These are phyloP conservation scores for Phylloporus arenicola DNA, from an alignment of 768 basidiomycete genomes.

Conservation along the genomic window DNA sequence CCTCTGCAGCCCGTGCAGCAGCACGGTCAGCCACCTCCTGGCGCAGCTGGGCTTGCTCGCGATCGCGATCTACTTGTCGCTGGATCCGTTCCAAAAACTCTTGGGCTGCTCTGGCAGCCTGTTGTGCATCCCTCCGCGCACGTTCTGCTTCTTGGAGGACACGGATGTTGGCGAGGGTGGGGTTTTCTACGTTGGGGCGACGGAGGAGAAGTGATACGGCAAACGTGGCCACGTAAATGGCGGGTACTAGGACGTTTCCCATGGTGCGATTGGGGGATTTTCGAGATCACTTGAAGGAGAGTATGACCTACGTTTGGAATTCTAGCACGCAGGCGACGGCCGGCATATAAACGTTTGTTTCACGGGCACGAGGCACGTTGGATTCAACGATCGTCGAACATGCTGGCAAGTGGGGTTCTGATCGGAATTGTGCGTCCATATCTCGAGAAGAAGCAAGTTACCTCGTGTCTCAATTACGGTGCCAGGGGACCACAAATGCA, in stretches of 20 bases:
- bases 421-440: background rate
- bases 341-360: background rate
- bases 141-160: slow-evolving; percentile 4
- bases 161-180: slow-evolving; percentile 5
- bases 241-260: background rate
- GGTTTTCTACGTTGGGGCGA: slow-evolving; percentile 10
- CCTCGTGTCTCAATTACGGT: background rate
- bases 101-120: background rate
- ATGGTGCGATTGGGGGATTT: background rate
- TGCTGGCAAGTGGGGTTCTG: background rate
- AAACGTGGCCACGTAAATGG: background rate
- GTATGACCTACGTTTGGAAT: background rate
- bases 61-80: slow-evolving; percentile 6
- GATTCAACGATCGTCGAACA: too few relatives aligned
- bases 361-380: background rate
- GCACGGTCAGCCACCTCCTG: slow-evolving; percentile 8
- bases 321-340: too few relatives aligned
- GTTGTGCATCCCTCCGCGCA: slow-evolving; percentile 2
- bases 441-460: background rate
- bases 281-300: background rate
- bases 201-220: background rate
- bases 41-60: background rate
- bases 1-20: slow-evolving; percentile 7
- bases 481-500: too few relatives aligned
- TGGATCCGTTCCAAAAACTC: background rate